Evolutionary conservation across 805 yeast species (phyloP), one percentile per base, ranked within the genome.

Genomic region (Ogataea zsoltii): DNA sequence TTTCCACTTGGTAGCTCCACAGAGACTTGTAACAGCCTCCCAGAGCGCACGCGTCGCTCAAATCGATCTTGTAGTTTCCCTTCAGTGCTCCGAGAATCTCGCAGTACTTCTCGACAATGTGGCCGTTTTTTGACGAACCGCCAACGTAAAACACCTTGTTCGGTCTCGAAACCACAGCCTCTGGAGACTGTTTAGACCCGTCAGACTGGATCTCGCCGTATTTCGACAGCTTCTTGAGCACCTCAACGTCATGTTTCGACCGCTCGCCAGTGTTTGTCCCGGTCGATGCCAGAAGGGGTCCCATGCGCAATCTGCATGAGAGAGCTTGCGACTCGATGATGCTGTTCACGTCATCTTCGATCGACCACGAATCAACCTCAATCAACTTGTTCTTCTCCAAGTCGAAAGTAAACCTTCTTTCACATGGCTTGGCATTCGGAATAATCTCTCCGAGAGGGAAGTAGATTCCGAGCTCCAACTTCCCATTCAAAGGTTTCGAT

Each of bases 371-470:
- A 7, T 48, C 66, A 4, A 70, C 38, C 9, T 70, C 72, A 4
- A 67, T 59, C 10, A 66, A 46, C 26, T 68, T 49, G 15, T 68
- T 68, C 1, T 60, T 54, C 1, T 53, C 41, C 2, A 53, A 48
- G 34, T 68, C 59, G 50, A 76, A 73, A 16, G 64, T 60, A 43
- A 77, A 78, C 46, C 90, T 66, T 46, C 79, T 72, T 18, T 76
- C 77, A 51, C 83, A 86, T 0, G 90, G 79, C 19, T 76, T 67
- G 2, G 83, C 85, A 63, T 85, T 87, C 13, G 97, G 97, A 17
- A 89, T 88, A 53, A 90, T 90, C 62, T 90, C 97, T n/a, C 94
- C 89, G 3, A 85, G 66, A 11, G 96, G 95, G 69, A 91, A 90
- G 63, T 86, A 90, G 39, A 88, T 76, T 0, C 96, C 97, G 23